These are phyloP conservation scores for Wickerhamiella allomyrinae DNA, from an alignment of 805 yeast genomes.

Conservation along the genomic window DNA sequence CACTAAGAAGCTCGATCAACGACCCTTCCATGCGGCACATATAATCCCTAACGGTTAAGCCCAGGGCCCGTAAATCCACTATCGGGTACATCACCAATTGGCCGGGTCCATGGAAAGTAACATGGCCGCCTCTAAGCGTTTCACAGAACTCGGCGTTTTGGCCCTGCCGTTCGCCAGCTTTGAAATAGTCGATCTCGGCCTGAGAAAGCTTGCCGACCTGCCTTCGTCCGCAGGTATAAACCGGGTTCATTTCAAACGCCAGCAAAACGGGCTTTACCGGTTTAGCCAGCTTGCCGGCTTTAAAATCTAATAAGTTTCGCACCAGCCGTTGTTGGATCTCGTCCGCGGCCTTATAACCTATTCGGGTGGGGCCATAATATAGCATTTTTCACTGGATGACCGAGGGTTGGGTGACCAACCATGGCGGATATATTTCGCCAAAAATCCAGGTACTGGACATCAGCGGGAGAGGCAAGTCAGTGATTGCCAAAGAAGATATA, in stretches of 20 bases:
- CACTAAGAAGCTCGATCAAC: conserved; percentile 33
- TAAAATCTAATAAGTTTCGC: conserved; percentile 14
- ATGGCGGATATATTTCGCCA: conserved; percentile 10
- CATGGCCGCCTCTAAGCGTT: conserved; percentile 84
- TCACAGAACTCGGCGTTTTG: conserved; percentile 48
- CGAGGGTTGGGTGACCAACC: conserved; percentile 1
- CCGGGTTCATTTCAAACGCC: conserved; percentile 74
- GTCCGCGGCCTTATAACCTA: conserved; percentile 15
- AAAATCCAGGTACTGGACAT: conserved; percentile 28
- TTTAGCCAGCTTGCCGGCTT: not conserved
- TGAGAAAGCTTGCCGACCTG: conserved; percentile 39
- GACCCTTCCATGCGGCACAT: conserved; percentile 50
- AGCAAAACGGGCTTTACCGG: conserved; percentile 52
- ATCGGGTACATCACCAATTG: conserved; percentile 80
- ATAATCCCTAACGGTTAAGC: conserved; percentile 47
- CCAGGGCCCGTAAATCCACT: conserved; percentile 49
- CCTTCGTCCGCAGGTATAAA: conserved; percentile 85
- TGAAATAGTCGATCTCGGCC: conserved; percentile 19
- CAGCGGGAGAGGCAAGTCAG: conserved; percentile 47
- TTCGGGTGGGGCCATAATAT: conserved; percentile 12
- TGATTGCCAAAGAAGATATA: conserved; percentile 33
- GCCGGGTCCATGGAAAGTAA: conserved; percentile 95
- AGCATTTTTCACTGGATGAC: not conserved
- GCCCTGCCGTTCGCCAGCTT: conserved; percentile 7
- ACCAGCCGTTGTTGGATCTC: conserved; percentile 11